Base-by-base conservation (phyloP, 306 rosid species). In the Vigna mungo region DNA sequence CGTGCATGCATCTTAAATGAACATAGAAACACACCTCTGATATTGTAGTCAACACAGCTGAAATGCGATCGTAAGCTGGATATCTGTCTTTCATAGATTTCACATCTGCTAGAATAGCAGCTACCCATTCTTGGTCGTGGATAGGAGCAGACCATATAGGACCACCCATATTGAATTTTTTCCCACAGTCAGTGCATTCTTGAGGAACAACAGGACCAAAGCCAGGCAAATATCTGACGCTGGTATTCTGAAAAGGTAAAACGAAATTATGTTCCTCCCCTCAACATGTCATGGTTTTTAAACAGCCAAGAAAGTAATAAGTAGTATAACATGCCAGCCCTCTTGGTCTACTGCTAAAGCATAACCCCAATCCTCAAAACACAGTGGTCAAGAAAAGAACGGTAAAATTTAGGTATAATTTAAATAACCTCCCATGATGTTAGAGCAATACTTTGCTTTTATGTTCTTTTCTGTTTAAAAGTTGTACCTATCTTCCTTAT, bases 81-180 rank as follows among this genome's bases (percentile, higher is more conserved):
- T 95, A 92, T 27, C 86, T 69, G 58, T 90, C 86, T 86, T 85
- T 88, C 89, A 85, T 88, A n/a, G 87, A 87, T 65, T 88, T 89
- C 83, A 92, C 92, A 9, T 85, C 85, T 16, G 89, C 84, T 15
- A 95, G 87, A 36, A 89, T 90, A 81, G 96, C 93, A 78, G 88
- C 44, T 49, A 92, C 99, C 98, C 97, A 92, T 54, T 92, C 98
- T 86, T 91, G 98, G 82, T 92, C 96, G 18, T 95, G 99, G 68
- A 95, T 92, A 9, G 98, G 90, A 79, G 98, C 97, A 78, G 97
- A 91, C 98, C 99, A 95, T 80, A 95, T 89, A 77, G 97, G 97
- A 55, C 98, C 99, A 32, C 98, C 98, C 99, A 95, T 92, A 77
- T 87, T 87, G 80, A 88, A 95, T 51, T 89, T 95, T 84, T 88